Base-by-base conservation (phyloP, 2,329 filamentous ascomycete genomes). In the Podosphaera fusca region DNA sequence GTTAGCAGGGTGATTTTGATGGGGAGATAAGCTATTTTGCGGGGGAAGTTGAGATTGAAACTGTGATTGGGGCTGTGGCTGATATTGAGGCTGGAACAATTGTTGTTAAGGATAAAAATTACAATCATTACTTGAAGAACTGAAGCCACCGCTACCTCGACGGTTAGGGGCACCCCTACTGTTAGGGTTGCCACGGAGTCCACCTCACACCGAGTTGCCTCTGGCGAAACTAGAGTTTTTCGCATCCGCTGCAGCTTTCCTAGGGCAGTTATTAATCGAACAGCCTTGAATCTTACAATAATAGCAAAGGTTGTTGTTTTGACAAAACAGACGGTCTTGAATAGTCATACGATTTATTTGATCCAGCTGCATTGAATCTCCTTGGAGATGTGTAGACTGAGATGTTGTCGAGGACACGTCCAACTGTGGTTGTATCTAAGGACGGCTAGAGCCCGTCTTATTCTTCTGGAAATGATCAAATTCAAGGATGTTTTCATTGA, bases 91-190 rank as follows among this genome's bases (percentile, higher is more conserved):
- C 63, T 74, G 70, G 59, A 67, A 64, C 54, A 66, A 68, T 50
- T 68, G 69, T 53, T 71, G 70, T 60, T 72, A 73, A 55, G 79
- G 79, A 60, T 75, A 78, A 60, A 69, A 74, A 60, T 74, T 71
- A 56, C 72, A 68, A 57, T 70, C 64, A 47, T 38, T 38, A 38
- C 35, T 38, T 6, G 35, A 38, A 38, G 35, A 38, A 38, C 10
- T 38, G 35, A 10, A 10, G 35, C 35, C 35, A 10, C 35, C 35
- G 35, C 35, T 5, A 38, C 35, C 35, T 38, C 35, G 35, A 10
- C 35, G 5, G 35, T 38, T 38, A 5, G 21, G 35, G 35, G 35
- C 35, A 38, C 35, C 35, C 35, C 35, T 38, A 38, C 35, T 38
- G 35, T 38, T 38, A 38, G 35, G 35, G 35, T 38, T 38, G 10